Evolutionary conservation across 331 rosid species (phyloP), one percentile per base, ranked within the genome.

Genomic region (Pyracantha coccinea): DNA sequence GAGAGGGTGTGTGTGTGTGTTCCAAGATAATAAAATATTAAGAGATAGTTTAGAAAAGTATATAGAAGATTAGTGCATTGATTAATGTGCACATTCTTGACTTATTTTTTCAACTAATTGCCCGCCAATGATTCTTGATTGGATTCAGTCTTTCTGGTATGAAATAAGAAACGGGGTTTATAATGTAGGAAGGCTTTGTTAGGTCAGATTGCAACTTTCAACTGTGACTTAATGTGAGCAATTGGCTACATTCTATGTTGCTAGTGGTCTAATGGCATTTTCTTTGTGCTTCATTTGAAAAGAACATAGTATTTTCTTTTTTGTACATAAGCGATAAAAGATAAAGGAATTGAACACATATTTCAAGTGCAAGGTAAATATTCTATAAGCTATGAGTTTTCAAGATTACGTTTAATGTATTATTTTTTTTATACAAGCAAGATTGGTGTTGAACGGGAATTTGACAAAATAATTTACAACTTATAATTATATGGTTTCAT

Each of bases 31-130:
- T 33, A 29, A 53, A 71, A 54, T n/a, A 54, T 79, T 20, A 35
- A 74, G 38, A 67, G 41, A 28, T 15, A 44, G 81, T 75, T 73
- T 31, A 7, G 61, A 83, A 68, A 75, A 80, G 74, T 60, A 44
- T 52, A 72, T 68, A 82, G 38, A 31, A 69, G 47, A 41, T 41
- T 16, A 72, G 64, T 11, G 27, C 44, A 19, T 69, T 75, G 44
- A 52, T 62, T 28, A 45, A 64, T 62, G 74, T 70, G 73, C 29
- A 55, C 68, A 82, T 77, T 75, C 86, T 86, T 75, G 82, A 80
- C 85, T 86, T 81, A n/a, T 29, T 73, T 67, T 73, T 63, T 59
- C 68, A 29, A 68, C 74, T 75, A 71, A 80, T 81, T 45, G 63
- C 66, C 57, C 67, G 9, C 61, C 75, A 76, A 85, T 79, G 73